These are phyloP conservation scores for Cercophora samala DNA, from an alignment of 495 filamentous ascomycete genomes.

Conservation along the genomic window DNA sequence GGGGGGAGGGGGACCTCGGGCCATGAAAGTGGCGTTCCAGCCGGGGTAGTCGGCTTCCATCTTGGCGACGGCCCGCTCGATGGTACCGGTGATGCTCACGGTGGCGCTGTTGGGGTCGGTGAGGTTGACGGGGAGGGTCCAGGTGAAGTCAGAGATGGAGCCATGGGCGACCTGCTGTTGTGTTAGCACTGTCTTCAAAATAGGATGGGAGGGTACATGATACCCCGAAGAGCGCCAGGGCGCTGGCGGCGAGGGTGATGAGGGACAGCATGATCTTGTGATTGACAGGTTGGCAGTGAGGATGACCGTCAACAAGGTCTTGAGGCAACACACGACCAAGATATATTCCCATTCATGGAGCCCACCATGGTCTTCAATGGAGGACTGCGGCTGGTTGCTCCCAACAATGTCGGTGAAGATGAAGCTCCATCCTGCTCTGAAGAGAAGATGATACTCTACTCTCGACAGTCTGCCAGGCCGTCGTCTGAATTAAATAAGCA, in stretches of 20 bases:
- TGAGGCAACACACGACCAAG: background rate
- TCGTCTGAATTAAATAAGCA: too few species aligned
- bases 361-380: background rate
- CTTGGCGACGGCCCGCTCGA: background rate
- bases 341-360: background rate
- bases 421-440: background rate
- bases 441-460: background rate
- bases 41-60: background rate
- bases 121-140: background rate
- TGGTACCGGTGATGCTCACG: background rate
- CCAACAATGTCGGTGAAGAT: background rate
- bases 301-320: background rate
- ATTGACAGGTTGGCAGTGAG: background rate
- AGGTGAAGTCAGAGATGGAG: background rate
- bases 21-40: background rate
- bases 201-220: background rate
- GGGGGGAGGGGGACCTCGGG: too few species aligned
- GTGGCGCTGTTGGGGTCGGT: background rate
- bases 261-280: background rate
- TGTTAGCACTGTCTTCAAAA: background rate
- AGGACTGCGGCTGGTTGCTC: background rate
- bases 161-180: background rate
- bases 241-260: background rate
- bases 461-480: too few species aligned
- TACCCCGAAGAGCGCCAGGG: background rate